Conservation (phyloP, 345 rosid genomes). For the Euphorbia peplus region DNA sequence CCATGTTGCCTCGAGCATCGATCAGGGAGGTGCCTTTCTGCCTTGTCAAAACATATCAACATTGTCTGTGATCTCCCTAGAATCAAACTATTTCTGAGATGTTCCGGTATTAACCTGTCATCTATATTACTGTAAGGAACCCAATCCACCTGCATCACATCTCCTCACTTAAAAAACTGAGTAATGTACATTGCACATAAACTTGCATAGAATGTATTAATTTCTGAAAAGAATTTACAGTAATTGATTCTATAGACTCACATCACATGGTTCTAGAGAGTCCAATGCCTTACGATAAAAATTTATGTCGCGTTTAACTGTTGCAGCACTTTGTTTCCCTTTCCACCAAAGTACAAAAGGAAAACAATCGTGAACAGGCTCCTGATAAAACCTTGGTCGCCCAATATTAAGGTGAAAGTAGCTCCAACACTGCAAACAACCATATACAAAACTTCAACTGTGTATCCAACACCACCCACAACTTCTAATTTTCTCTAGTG, state of each 20-base stretch:
- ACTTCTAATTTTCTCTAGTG: not conserved
- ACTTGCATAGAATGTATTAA: not conserved
- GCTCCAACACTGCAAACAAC: conserved; percentile 75
- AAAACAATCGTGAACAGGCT: conserved; percentile 62
- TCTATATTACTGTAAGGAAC: conserved; percentile 68
- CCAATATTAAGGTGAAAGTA: conserved; percentile 87
- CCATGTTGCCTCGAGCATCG: conserved; percentile 88
- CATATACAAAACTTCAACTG: conserved; percentile 12
- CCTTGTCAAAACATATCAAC: conserved; percentile 92
- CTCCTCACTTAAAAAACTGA: not conserved
- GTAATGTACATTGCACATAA: not conserved
- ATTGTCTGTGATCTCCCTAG: conserved; percentile 85
- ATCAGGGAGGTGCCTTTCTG: conserved; percentile 96
- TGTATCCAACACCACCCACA: conserved; percentile 10
- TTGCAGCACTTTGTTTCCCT: conserved; percentile 88
- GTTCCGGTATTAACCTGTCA: conserved; percentile 54
- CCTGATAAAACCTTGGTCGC: conserved; percentile 79
- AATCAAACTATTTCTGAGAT: conserved; percentile 48
- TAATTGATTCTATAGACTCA: conserved; percentile 24
- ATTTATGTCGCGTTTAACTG: conserved; percentile 78
- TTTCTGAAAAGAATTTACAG: not conserved
- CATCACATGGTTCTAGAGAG: conserved; percentile 69
- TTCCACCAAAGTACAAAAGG: conserved; percentile 89
- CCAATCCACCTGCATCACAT: conserved; percentile 69
- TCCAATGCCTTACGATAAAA: conserved; percentile 85